Percentiles rank a stretch among this genome's conserved stretches.
Evolutionary conservation across 176 grass and related monocot species (phyloP).

Genomic region (Miscanthus lutarioriparius): DNA sequence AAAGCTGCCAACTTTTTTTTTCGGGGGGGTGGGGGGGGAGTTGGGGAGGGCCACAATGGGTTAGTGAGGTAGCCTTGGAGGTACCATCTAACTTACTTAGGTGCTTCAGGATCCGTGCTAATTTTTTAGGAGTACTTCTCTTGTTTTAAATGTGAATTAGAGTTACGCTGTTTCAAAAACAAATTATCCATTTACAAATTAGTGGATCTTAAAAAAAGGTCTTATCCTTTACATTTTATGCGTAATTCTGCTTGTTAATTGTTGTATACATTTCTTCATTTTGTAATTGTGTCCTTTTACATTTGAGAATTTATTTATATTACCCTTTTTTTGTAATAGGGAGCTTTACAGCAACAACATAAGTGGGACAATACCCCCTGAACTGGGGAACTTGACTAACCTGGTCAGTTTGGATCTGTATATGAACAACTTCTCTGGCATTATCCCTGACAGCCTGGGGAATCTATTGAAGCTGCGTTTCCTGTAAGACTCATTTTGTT

Average conservation of each 20-base stretch:
- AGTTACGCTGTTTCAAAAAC: background rate
- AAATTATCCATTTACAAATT: background rate
- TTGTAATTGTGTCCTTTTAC: background rate
- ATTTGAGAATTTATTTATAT: slow-evolving; percentile 28
- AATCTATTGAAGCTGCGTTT: slow-evolving; percentile 72
- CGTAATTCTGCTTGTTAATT: slow-evolving; percentile 10
- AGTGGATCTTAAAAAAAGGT: background rate
- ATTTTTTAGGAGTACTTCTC: background rate
- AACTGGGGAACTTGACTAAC: slow-evolving; percentile 76
- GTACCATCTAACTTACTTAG: background rate
- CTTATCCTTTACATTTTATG: slow-evolving; percentile 3
- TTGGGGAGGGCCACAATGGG: too few species aligned
- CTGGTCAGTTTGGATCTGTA: slow-evolving; percentile 89
- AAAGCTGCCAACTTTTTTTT: background rate
- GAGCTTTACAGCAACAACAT: slow-evolving; percentile 86
- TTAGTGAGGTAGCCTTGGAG: too few species aligned
- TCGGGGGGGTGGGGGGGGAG: too few species aligned
- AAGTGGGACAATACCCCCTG: slow-evolving; percentile 67
- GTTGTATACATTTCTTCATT: background rate
- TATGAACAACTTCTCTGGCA: slow-evolving; percentile 57
- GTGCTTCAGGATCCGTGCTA: background rate
- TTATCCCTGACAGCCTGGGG: slow-evolving; percentile 61
- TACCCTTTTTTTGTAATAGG: slow-evolving; percentile 40
- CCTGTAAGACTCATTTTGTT: slow-evolving; percentile 52
- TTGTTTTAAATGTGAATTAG: background rate